Base-by-base conservation (phyloP, 352 stramenopile genomes). In the Pythium brassicae region DNA sequence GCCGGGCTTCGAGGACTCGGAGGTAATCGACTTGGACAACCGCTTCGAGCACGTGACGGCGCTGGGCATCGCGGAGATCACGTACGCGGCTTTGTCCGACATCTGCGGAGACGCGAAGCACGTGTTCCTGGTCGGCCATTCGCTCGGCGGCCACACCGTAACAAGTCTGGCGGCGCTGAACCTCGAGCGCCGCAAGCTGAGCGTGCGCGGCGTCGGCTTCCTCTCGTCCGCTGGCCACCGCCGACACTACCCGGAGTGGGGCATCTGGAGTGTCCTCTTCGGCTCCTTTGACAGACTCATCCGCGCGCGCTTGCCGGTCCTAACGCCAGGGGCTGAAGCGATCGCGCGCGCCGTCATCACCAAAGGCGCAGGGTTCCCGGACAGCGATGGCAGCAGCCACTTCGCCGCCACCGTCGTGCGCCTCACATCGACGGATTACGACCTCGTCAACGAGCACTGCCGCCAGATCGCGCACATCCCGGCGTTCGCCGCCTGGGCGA, bases 91-190 rank as follows among this genome's bases (percentile, higher is more conserved):
- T 14, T 29, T 79, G 14, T n/a, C 44, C 9, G 25, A 62, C 22
- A 25, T 77, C 12, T 70, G 66, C 22, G 25, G 27, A 3, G 22
- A 57, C 12, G 62, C 64, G 4, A 17, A 53, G 26, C 65, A 77
- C 43, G 62, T 83, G 17, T 77, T 91, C 44, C 57, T 89, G 14
- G 50, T 89, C 2, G 78, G 81, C 2, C 78, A 89, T 45, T 91
- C 81, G 34, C 87, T 89, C 43, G 76, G 81, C 10, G 72, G 74
- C 23, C 78, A 91, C 53, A 54, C 54, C 6, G 70, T 64, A 0
- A 63, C 86, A 3, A 67, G 78, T 26, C 55, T 92, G 27, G 74
- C 81, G 2, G 68, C 69, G 0, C 5, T 53, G 22, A 63, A 62
- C 39, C 49, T 62, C 51, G 5, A 32, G n/a, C 7, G 50, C 27